Percentiles rank a stretch among this genome's conserved stretches.
These are phyloP conservation scores for Gynandropsis gynandra DNA, from an alignment of 345 rosid genomes.

Conservation along the genomic window DNA sequence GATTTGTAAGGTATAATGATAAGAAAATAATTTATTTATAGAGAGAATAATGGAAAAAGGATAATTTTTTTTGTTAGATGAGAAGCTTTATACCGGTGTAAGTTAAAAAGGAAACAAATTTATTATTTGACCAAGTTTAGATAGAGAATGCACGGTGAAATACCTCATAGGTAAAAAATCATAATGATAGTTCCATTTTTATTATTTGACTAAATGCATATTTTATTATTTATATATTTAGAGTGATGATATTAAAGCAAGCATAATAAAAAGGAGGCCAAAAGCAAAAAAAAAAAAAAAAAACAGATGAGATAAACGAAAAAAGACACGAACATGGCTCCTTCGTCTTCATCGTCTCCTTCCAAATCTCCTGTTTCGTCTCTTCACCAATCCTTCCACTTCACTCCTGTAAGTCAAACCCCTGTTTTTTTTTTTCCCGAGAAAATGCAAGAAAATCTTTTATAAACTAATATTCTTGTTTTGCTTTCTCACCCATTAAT, in stretches of 20 bases:
- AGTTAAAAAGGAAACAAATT: constrained; percentile 22
- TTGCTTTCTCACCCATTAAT: constrained; percentile 2
- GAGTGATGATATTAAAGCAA: constrained; percentile 18
- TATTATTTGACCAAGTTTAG: constrained; percentile 16
- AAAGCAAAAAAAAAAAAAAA: constrained; percentile 10
- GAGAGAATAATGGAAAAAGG: constrained; percentile 1
- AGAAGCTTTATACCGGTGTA: constrained; percentile 15
- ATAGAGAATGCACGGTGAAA: too few relatives aligned
- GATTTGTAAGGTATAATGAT: too few relatives aligned
- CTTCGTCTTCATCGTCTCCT: constrained; percentile 56
- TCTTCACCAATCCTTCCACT: constrained; percentile 44
- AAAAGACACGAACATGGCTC: constrained; percentile 42
- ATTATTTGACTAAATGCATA: constrained; percentile 22
- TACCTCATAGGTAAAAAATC: not conserved
- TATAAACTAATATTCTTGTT: not conserved
- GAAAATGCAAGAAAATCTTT: constrained; percentile 3
- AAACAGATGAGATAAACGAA: constrained; percentile 12
- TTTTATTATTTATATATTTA: constrained; percentile 18
- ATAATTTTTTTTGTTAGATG: constrained; percentile 11
- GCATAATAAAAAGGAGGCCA: not conserved
- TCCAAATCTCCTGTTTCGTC: constrained; percentile 48
- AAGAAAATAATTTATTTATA: not conserved
- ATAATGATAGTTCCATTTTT: not conserved
- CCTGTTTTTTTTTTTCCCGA: constrained; percentile 11
- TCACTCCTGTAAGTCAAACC: constrained; percentile 65